phyloP scores from a whole-genome alignment of 306 rosid species.

The Erythrophleum fordii region DNA sequence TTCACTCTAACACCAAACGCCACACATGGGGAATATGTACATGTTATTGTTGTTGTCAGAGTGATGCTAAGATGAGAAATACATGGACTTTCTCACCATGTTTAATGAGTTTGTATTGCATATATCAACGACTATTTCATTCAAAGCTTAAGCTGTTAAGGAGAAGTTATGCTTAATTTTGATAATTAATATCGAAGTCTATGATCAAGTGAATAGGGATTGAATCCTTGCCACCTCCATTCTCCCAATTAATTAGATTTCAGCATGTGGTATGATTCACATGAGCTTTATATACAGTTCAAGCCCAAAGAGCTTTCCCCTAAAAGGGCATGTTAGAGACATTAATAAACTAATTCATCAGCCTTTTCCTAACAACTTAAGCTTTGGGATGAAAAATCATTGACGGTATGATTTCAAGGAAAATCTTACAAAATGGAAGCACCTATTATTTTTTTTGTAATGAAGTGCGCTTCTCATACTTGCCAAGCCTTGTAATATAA shows the following conservation, averaged over 20 bases:
- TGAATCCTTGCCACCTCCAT: not conserved
- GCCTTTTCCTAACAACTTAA: too few relatives aligned
- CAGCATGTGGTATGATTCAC: not conserved
- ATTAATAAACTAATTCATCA: not conserved
- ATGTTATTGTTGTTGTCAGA: constrained; percentile 18
- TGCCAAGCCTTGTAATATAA: constrained; percentile 9
- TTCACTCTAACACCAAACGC: constrained; percentile 8
- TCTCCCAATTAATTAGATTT: not conserved
- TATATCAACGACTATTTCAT: not conserved
- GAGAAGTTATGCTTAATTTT: too few relatives aligned
- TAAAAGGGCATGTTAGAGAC: not conserved
- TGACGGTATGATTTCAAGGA: not conserved
- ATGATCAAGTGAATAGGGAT: not conserved
- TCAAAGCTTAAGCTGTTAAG: not conserved
- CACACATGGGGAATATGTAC: constrained; percentile 29
- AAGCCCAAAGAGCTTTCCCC: not conserved
- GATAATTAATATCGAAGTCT: too few relatives aligned
- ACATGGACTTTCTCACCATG: constrained; percentile 8
- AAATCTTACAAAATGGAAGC: not conserved
- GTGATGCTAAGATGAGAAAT: constrained; percentile 24
- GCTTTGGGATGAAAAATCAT: not conserved
- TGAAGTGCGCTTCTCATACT: constrained; percentile 18
- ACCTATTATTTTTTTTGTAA: constrained; percentile 18
- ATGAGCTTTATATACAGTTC: not conserved
- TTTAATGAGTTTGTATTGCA: constrained; percentile 9